Evolutionary conservation across 108 stramenopile species (phyloP), one percentile per base, ranked within the genome.

Genomic region (Cyclotella distinguenda): DNA sequence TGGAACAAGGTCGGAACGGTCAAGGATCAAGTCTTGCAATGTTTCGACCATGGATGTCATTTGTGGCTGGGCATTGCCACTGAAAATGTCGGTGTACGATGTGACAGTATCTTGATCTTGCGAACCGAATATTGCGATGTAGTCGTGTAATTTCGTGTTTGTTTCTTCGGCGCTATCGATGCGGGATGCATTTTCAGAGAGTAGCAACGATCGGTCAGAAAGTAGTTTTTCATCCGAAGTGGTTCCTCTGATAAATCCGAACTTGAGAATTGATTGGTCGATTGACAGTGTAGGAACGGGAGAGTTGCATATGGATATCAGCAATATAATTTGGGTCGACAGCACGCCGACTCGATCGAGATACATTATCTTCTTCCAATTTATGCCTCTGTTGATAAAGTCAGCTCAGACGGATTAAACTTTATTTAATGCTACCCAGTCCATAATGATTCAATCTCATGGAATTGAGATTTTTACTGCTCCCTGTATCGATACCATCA

Each of bases 111-210:
- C 13, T 16, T 42, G n/a, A 2, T 42, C 40, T 42, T 42, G 40
- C 8, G 51, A 52, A 2, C 51, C 51, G 33, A 52, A 52, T 31
- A 52, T 52, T 16, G 51, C 30, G 5, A 52, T 30, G 30, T 52
- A 52, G 30, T 52, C 51, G 15, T 52, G 30, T 1, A 13, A 5
- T 31, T 16, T 52, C 1, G 51, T 52, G 30, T 28, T 16, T 30
- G 30, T 16, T 27, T 32, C 26, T 31, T 30, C 51, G 33, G 30
- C 0, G 30, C 16, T 27, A 13, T 13, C 33, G 4, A 28, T 12
- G 27, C 51, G 51, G 12, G 51, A 52, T 52, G 23, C 51, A 52
- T 6, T 31, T 16, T 52, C 51, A 9, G 26, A 16, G 16, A 52
- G 51, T 6, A 52, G 51, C 23, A 52, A 8, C 33, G 27, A 1